A percentile compares a stretch with the other conserved stretches of the same genome.
Conservation (phyloP, 768 basidiomycete species). For the Krasilnikovozyma curviuscula region DNA sequence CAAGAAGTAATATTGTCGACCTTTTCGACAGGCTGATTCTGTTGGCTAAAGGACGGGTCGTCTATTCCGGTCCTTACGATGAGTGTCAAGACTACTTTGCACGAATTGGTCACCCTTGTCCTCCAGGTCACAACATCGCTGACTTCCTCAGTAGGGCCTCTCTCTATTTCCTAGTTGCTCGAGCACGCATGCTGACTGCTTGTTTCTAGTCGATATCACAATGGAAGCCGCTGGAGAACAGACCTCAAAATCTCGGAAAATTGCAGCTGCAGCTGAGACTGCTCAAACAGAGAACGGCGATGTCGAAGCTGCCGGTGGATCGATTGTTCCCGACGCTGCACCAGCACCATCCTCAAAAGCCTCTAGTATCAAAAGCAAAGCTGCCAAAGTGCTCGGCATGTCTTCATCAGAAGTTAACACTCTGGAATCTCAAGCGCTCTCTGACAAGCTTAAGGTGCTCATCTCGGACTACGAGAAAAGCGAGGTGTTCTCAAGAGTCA, state of each 20-base stretch:
- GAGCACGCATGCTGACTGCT: not conserved
- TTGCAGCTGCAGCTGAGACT: not conserved
- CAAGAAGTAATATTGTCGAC: constrained; percentile 88
- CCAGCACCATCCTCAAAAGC: not conserved
- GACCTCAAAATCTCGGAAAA: constrained; percentile 2
- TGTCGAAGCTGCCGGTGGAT: constrained; percentile 3
- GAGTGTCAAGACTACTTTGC: constrained; percentile 66
- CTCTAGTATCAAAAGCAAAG: constrained; percentile 21
- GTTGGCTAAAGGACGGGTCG: constrained; percentile 59
- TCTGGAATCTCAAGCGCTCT: constrained; percentile 32
- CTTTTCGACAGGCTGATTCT: constrained; percentile 82
- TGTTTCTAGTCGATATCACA: constrained; percentile 44
- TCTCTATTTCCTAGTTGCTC: constrained; percentile 25
- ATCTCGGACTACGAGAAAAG: constrained; percentile 53
- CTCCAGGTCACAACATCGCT: constrained; percentile 87
- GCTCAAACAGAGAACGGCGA: not conserved
- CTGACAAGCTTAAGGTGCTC: constrained; percentile 41
- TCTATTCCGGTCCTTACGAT: constrained; percentile 61
- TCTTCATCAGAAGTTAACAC: constrained; percentile 19
- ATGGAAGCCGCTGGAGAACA: constrained; percentile 34
- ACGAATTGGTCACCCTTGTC: constrained; percentile 61
- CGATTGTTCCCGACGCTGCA: not conserved
- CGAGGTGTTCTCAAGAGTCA: constrained; percentile 42
- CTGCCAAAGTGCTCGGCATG: constrained; percentile 20
- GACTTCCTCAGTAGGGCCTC: constrained; percentile 92